Percentiles rank a stretch among this genome's conserved stretches.
These are phyloP conservation scores for Graphilbum sp. DNA, from an alignment of 2,329 filamentous ascomycete genomes.

Conservation along the genomic window DNA sequence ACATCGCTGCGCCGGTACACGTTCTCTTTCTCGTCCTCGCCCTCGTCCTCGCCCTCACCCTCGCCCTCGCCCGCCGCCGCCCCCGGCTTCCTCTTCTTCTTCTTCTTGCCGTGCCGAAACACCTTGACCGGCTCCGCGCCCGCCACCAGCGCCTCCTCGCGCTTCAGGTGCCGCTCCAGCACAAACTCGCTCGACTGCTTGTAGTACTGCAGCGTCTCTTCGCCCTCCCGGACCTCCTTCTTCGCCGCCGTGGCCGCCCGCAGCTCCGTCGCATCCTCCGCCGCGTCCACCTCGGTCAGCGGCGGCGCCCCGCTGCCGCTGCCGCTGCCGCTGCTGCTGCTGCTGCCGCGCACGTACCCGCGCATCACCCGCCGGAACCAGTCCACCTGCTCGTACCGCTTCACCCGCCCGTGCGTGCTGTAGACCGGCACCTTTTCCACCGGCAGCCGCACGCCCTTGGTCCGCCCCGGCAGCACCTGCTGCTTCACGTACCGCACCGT, in stretches of 20 bases:
- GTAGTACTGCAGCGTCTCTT: slow-evolving; percentile 75
- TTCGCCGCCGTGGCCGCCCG: slow-evolving; percentile 56
- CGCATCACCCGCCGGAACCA: slow-evolving; percentile 70
- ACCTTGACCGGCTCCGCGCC: slow-evolving; percentile 52
- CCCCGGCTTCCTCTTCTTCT: slow-evolving; percentile 9
- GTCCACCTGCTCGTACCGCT: slow-evolving; percentile 61
- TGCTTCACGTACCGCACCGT: slow-evolving; percentile 80
- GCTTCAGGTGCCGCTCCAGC: slow-evolving; percentile 69
- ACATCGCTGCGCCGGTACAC: slow-evolving; percentile 71
- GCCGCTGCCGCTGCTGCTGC: no score
- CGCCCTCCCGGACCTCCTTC: slow-evolving; percentile 56
- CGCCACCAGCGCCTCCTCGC: slow-evolving; percentile 73
- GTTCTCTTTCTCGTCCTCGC: slow-evolving; percentile 46
- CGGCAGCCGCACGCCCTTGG: slow-evolving; percentile 68
- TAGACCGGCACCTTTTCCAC: slow-evolving; percentile 69
- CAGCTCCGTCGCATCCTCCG: slow-evolving; percentile 66
- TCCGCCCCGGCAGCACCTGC: slow-evolving; percentile 70
- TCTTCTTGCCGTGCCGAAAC: slow-evolving; percentile 63
- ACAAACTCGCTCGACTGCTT: slow-evolving; percentile 76
- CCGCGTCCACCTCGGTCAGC: slow-evolving; percentile 55
- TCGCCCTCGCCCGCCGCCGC: neutral
- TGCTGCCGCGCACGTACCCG: slow-evolving; percentile 48
- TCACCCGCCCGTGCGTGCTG: slow-evolving; percentile 60
- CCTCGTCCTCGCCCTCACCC: slow-evolving; percentile 13
- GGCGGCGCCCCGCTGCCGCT: slow-evolving; percentile 25